Base-by-base conservation (phyloP, 345 rosid species). In the Erodium maritimum region DNA sequence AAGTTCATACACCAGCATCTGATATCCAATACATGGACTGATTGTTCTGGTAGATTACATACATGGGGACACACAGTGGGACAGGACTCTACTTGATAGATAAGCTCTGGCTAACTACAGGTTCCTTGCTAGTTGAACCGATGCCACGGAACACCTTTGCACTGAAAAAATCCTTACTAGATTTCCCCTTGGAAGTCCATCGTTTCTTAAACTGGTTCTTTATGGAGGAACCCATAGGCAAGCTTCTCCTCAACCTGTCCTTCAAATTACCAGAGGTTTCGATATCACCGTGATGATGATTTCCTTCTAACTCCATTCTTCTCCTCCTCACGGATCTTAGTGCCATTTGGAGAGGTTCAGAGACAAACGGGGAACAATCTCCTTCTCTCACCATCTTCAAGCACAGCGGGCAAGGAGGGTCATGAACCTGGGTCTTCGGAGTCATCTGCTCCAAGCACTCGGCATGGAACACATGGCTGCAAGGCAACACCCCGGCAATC, bases 401-500 rank as follows among this genome's bases (percentile, higher is more conserved):
- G 66, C 95, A 91, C 48, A 67, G 57, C 54, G 90, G 96, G 66
- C 91, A 84, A 33, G 80, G 80, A 19, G 96, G 97, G 46, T 91
- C 95, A 58, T 77, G 77, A 29, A 75, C 73, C 66, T 91, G 83
- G 57, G 71, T 62, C 59, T 85, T 81, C 17, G 91, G 80, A 1
- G 90, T 82, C 59, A 73, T 66, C 69, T 91, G 85, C 58, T 91
- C 97, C 82, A 91, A 76, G 74, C 97, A 91, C 63, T 91, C 96
- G 4, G 89, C 88, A 67, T 91, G 97, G 72, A 76, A 91, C 52
- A 86, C 84, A 21, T 91, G 97, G 55, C 88, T 72, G 65, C 96
- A 91, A 4, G 89, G 78, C 55, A 91, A 75, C n/a, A 91, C 73
- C 22, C 95, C 95, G 37, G 96, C 81, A 23, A 66, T 68, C 23